phyloP scores from a whole-genome alignment of 306 rosid genomes.

The Pachyrhizus erosus region DNA sequence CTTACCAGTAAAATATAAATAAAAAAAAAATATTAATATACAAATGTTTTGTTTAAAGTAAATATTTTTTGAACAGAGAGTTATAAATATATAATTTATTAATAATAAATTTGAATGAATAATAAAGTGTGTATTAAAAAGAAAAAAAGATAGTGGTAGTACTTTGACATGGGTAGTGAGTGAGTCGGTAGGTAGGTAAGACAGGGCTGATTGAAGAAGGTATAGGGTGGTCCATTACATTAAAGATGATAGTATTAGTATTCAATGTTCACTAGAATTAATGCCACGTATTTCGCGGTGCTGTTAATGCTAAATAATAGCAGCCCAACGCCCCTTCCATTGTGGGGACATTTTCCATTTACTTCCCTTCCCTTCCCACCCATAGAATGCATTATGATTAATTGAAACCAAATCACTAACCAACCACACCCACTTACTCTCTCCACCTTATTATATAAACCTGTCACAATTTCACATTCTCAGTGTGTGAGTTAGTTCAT shows the following conservation, averaged over 20 bases:
- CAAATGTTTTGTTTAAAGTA: no score
- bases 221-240: not conserved
- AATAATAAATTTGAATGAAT: no score
- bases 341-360: not conserved
- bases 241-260: not conserved
- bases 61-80: no score
- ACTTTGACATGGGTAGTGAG: no score
- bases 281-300: not conserved
- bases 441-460: slow-evolving; percentile 11
- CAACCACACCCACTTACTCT: slow-evolving; percentile 1
- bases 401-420: not conserved
- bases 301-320: not conserved
- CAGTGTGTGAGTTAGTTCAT: not conserved
- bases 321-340: not conserved
- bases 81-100: no score
- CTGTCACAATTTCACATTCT: not conserved
- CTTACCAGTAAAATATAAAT: no score
- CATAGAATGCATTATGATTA: not conserved
- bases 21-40: no score
- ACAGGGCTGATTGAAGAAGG: no score
- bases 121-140: no score
- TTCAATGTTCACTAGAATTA: not conserved
- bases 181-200: no score
- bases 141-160: no score
- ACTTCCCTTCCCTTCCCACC: not conserved